Conservation (phyloP, 352 stramenopile species). For the Phytophthora ramorum region DNA sequence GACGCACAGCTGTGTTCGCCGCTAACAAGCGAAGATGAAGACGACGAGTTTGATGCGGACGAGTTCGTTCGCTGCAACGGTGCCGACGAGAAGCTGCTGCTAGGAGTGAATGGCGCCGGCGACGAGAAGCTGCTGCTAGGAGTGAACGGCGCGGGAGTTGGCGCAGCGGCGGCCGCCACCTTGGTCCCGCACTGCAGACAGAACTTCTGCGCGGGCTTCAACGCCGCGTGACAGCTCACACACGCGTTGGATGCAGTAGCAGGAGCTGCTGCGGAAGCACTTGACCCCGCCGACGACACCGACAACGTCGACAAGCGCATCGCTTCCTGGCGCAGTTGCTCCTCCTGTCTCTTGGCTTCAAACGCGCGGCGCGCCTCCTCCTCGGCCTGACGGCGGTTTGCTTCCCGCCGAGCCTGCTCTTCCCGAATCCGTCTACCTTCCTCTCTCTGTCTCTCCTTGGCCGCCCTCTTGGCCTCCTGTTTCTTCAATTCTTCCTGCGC, state of each 20-base stretch:
- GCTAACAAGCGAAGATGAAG: conserved; percentile 34
- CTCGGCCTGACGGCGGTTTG: conserved; percentile 64
- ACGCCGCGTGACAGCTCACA: conserved; percentile 22
- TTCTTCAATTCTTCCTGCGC: conserved; percentile 66
- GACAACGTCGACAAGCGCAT: conserved; percentile 52
- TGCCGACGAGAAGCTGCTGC: conserved; percentile 25
- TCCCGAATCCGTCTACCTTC: conserved; percentile 62
- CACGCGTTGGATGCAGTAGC: conserved; percentile 25
- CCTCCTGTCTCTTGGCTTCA: conserved; percentile 68
- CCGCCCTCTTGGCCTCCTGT: conserved; percentile 56
- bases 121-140: conserved; percentile 27
- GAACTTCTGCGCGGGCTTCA: conserved; percentile 67
- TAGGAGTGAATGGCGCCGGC: conserved; percentile 16
- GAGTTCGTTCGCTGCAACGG: conserved; percentile 34
- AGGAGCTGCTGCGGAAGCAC: not conserved
- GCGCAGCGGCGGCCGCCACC: conserved; percentile 13
- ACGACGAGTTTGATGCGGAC: conserved; percentile 35
- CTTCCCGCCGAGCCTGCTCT: conserved; percentile 65
- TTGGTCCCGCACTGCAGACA: conserved; percentile 73
- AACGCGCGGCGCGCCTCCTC: conserved; percentile 67
- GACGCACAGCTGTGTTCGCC: conserved; percentile 42
- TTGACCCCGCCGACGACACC: conserved; percentile 20
- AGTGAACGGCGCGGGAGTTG: conserved; percentile 9
- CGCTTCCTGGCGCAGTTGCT: conserved; percentile 64
- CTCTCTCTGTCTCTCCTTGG: conserved; percentile 55